Conservation (phyloP, 768 basidiomycete genomes). For the Boletus tomentosulus region DNA sequence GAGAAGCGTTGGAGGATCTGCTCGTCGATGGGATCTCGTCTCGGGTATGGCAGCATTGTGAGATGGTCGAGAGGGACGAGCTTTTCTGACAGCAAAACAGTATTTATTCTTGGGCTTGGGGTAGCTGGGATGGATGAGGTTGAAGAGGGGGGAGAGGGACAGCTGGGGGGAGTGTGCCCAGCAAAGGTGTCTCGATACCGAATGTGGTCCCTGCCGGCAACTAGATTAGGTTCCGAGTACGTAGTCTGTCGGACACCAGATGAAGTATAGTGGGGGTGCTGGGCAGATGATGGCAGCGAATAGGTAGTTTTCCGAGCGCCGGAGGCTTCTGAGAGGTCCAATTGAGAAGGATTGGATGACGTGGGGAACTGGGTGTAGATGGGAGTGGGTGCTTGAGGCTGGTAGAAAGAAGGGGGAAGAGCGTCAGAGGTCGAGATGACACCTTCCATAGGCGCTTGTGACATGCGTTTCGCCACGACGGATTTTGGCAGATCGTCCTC, state of each 20-base stretch:
- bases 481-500: slow-evolving; percentile 44
- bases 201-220: slow-evolving; percentile 14
- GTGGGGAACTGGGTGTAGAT: slow-evolving; percentile 32
- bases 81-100: slow-evolving; percentile 25
- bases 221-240: slow-evolving; percentile 31
- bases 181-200: slow-evolving; percentile 19
- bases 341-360: slow-evolving; percentile 25
- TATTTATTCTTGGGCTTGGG: slow-evolving; percentile 29
- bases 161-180: slow-evolving; percentile 23
- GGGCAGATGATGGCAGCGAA: slow-evolving; percentile 29
- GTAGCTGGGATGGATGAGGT: slow-evolving; percentile 38
- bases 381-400: slow-evolving; percentile 14
- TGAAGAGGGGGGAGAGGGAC: slow-evolving; percentile 34
- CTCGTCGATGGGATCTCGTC: slow-evolving; percentile 63
- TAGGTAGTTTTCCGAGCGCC: slow-evolving; percentile 25
- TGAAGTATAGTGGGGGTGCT: slow-evolving; percentile 17
- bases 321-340: slow-evolving; percentile 22
- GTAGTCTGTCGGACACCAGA: slow-evolving; percentile 26
- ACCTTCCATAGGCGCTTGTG: slow-evolving; percentile 32
- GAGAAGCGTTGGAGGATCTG: slow-evolving; percentile 58
- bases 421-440: slow-evolving; percentile 19
- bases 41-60: slow-evolving; percentile 48
- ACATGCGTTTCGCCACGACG: slow-evolving; percentile 39
- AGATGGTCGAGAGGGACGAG: slow-evolving; percentile 66
- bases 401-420: slow-evolving; percentile 20